These are phyloP conservation scores for Avena atlantica DNA, from an alignment of 176 grass and related monocot genomes.

Conservation along the genomic window DNA sequence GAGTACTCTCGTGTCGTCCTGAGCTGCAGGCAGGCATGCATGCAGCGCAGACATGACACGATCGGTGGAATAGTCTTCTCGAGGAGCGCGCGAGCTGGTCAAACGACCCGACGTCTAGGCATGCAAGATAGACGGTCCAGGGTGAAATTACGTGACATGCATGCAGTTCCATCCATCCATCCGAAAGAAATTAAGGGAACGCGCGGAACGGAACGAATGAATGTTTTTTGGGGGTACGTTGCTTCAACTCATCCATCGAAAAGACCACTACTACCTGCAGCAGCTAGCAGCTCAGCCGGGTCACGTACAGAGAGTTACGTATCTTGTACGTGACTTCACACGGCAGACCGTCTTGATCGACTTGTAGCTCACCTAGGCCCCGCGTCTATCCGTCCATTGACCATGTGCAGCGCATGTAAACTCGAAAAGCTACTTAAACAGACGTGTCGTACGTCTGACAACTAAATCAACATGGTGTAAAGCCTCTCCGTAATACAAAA, in stretches of 20 bases:
- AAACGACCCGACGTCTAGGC: neutral
- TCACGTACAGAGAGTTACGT: neutral
- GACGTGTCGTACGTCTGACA: too few relatives aligned
- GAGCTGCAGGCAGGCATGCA: neutral
- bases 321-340: constrained; percentile 2
- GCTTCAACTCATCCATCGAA: neutral
- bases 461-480: too few relatives aligned
- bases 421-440: too few relatives aligned
- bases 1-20: too few relatives aligned
- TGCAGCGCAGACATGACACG: neutral
- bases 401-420: too few relatives aligned
- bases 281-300: neutral
- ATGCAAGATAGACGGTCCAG: neutral
- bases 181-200: neutral
- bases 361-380: neutral
- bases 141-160: neutral
- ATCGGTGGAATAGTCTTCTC: neutral
- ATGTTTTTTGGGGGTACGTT: neutral
- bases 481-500: too few relatives aligned
- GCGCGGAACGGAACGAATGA: neutral
- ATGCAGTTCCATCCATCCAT: neutral
- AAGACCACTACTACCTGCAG: neutral
- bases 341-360: neutral
- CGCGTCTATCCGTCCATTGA: neutral
- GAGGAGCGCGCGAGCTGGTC: neutral